These are phyloP conservation scores for Alternaria novae-zelandiae DNA, from an alignment of 2,329 filamentous ascomycete species.

Conservation along the genomic window DNA sequence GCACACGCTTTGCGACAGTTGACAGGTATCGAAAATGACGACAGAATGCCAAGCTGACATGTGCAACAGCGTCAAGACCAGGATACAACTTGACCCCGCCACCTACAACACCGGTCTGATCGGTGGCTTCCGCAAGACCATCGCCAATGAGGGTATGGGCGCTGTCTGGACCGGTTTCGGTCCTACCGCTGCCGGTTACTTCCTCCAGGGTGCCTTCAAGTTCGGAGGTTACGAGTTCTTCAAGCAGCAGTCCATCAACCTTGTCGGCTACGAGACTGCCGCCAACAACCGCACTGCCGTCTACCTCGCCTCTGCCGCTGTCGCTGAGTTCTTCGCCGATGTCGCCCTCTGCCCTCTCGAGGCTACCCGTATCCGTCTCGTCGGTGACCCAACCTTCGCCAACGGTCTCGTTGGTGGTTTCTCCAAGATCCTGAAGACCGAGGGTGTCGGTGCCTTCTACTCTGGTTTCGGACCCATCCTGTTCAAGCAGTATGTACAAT, in stretches of 20 bases:
- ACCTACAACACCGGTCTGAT: conserved; percentile 90
- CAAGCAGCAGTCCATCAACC: conserved; percentile 88
- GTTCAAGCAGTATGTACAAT: conserved; percentile 50
- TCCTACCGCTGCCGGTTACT: conserved; percentile 87
- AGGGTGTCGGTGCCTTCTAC: conserved; percentile 88
- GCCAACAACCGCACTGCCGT: conserved; percentile 80
- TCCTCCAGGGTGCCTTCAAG: conserved; percentile 92
- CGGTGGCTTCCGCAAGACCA: conserved; percentile 85
- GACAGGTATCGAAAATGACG: conserved; percentile 17
- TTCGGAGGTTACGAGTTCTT: conserved; percentile 96
- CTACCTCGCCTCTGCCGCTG: conserved; percentile 72
- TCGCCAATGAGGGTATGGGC: conserved; percentile 78
- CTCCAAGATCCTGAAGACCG: conserved; percentile 79
- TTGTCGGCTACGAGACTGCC: conserved; percentile 71
- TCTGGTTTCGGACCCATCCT: conserved; percentile 75
- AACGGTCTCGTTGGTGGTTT: conserved; percentile 80
- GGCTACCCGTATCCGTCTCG: conserved; percentile 91
- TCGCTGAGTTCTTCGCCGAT: conserved; percentile 72
- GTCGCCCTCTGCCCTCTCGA: conserved; percentile 89
- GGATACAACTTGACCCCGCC: conserved; percentile 88
- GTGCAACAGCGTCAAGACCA: conserved; percentile 80
- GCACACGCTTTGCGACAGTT: conserved; percentile 17
- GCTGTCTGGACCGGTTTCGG: conserved; percentile 86
- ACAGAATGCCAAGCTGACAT: conserved; percentile 32
- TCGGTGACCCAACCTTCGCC: conserved; percentile 86